Evolutionary conservation across 2,329 filamentous ascomycete genomes (phyloP), one percentile per base, ranked within the genome.

Genomic region (Chalaropsis ovoidea): DNA sequence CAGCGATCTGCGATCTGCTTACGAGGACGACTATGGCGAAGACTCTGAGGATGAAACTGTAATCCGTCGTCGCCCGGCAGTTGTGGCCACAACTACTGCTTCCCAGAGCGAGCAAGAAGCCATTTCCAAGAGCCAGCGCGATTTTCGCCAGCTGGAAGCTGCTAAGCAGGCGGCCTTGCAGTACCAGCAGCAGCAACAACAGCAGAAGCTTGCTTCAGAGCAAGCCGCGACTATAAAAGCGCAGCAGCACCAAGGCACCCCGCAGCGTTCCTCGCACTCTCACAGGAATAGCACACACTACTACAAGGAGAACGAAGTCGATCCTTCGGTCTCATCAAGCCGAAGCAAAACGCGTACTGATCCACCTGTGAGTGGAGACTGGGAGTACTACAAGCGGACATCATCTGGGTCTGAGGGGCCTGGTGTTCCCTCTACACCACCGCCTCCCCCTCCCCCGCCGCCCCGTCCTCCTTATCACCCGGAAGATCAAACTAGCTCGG

Each of bases 1-100:
- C 47, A 81, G 80, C 69, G 79, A 81, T 67, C 69, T 81, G 19
- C 74, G 79, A 5, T 73, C 72, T 27, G 67, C 67, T 22, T 68
- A 77, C 45, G 75, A 77, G 15, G 67, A 68, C 13, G 62, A 67
- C 24, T 65, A 65, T 17, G 60, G 63, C 11, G 45, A 65, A 52
- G 66, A 67, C 19, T 67, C 66, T 8, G 66, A 63, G 39, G 66
- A 67, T 15, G 66, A 67, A 17, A 49, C 45, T 52, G 47, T 56
- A 19, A 60, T 63, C 19, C 61, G 62, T 22, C 61, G 65, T 22
- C 61, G 65, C n/a, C 61, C 65, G 10, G 54, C 66, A 31, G 66
- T 58, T 41, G 58, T 35, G 41, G 56, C 49, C 22, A 42, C 61
- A 10, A 47, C 42, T 31, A 31, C 27, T 24, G 24, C 60, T 10